Evolutionary conservation across 176 grass and related monocot genomes (phyloP).

Genomic region (Leersia perrieri): DNA sequence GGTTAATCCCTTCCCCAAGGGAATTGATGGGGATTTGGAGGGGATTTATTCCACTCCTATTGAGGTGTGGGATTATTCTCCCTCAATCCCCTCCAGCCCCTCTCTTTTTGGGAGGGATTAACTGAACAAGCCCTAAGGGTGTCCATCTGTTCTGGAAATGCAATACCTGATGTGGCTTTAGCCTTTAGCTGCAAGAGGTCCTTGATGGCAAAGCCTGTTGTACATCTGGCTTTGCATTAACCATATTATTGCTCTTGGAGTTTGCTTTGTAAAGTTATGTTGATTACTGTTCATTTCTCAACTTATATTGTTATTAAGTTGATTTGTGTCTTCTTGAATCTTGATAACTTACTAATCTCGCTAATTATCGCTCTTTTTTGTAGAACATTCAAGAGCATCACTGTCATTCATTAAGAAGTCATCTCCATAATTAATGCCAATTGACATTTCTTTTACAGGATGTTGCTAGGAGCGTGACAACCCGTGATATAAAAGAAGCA

Average conservation of each 20-base stretch:
- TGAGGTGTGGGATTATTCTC: too few relatives aligned
- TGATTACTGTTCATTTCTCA: not conserved
- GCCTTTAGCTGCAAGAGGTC: not conserved
- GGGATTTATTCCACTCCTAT: too few relatives aligned
- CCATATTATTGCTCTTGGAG: not conserved
- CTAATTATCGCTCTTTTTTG: not conserved
- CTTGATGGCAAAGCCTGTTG: not conserved
- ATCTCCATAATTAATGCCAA: conserved; percentile 17
- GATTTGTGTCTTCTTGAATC: not conserved
- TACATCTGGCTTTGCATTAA: not conserved
- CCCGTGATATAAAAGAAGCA: conserved; percentile 80
- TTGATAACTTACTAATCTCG: conserved; percentile 6
- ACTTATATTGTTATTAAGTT: not conserved
- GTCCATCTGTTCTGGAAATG: not conserved
- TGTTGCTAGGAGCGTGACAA: conserved; percentile 91
- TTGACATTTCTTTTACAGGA: conserved; percentile 52
- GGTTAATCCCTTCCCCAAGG: too few relatives aligned
- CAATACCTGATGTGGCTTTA: not conserved
- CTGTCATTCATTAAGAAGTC: not conserved
- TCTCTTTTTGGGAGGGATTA: too few relatives aligned
- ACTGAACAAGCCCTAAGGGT: too few relatives aligned
- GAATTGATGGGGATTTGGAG: too few relatives aligned
- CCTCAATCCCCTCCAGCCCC: too few relatives aligned
- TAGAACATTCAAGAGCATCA: not conserved
- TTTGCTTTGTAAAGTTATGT: not conserved